phyloP scores from a whole-genome alignment of 371 early-diverging fungal species.

The Lichtheimia ramosa region DNA sequence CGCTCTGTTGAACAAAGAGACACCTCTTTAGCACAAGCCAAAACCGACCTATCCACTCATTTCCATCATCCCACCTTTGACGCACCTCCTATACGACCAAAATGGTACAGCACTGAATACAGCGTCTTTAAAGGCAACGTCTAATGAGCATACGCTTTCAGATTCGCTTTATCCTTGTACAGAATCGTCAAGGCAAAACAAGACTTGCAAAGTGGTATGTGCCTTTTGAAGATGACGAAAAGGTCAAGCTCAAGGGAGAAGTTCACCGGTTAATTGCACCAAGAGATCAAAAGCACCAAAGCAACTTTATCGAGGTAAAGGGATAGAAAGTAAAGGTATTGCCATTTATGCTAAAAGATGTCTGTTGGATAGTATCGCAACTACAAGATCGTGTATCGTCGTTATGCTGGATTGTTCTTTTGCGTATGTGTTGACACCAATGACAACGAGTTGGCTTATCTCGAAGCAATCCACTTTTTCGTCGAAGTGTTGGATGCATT shows the following conservation, averaged over 20 bases:
- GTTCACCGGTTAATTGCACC: constrained; percentile 94
- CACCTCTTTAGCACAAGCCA: no score
- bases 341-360: background rate
- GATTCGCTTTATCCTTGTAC: constrained; percentile 96
- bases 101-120: no score
- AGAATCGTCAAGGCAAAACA: constrained; percentile 98
- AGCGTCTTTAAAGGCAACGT: no score
- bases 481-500: constrained; percentile 97
- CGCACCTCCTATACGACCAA: no score
- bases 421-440: constrained; percentile 96
- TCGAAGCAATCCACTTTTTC: constrained; percentile 97
- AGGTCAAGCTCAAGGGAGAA: constrained; percentile 89
- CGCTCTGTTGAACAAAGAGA: no score
- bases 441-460: constrained; percentile 92
- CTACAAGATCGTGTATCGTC: constrained; percentile 94
- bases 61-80: no score
- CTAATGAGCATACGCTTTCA: constrained; percentile 10
- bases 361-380: constrained; percentile 71
- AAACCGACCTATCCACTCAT: no score
- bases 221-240: constrained; percentile 92
- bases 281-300: constrained; percentile 95
- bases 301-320: constrained; percentile 93
- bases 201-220: constrained; percentile 96
- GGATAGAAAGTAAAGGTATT: background rate
- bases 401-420: constrained; percentile 97